Percentiles rank a stretch among this genome's conserved stretches.
Evolutionary conservation across 2,329 filamentous ascomycete species (phyloP).

Genomic region (Aspergillus neotritici): DNA sequence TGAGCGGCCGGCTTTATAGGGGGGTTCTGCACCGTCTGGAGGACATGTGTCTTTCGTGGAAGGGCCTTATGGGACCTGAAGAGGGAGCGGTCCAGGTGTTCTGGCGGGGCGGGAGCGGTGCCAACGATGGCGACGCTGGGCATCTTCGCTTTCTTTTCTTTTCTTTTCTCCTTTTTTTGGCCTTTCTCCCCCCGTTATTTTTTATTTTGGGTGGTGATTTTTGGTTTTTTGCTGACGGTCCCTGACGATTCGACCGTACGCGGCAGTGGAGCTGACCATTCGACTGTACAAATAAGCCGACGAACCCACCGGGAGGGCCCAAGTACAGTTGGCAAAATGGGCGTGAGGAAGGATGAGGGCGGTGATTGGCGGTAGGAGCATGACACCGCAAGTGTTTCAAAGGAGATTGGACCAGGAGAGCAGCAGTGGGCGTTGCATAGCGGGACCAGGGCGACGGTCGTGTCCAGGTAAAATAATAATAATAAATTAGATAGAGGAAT

Average conservation of each 20-base stretch:
- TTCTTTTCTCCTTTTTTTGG: background rate
- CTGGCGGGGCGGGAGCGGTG: conserved; percentile 22
- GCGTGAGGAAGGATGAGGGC: conserved; percentile 5
- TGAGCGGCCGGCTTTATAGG: conserved; percentile 21
- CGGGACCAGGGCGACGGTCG: conserved; percentile 2
- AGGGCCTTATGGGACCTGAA: conserved; percentile 40
- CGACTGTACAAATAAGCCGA: no score
- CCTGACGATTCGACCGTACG: no score
- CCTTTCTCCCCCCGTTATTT: background rate
- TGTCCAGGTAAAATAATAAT: background rate
- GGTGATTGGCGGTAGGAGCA: conserved; percentile 10
- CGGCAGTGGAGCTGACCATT: no score
- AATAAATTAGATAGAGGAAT: conserved; percentile 4
- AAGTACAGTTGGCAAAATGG: background rate
- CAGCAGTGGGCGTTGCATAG: conserved; percentile 12
- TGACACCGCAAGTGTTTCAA: conserved; percentile 17
- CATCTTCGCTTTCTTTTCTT: conserved; percentile 21
- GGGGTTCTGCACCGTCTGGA: conserved; percentile 17
- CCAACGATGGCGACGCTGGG: conserved; percentile 25
- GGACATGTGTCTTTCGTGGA: conserved; percentile 30
- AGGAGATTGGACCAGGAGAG: conserved; percentile 11
- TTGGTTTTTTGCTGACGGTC: no score
- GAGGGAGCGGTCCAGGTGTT: conserved; percentile 24
- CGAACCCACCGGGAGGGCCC: no score
- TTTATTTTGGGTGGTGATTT: no score